phyloP scores from a whole-genome alignment of 2,329 filamentous ascomycete species.

The Neurospora sp. region DNA sequence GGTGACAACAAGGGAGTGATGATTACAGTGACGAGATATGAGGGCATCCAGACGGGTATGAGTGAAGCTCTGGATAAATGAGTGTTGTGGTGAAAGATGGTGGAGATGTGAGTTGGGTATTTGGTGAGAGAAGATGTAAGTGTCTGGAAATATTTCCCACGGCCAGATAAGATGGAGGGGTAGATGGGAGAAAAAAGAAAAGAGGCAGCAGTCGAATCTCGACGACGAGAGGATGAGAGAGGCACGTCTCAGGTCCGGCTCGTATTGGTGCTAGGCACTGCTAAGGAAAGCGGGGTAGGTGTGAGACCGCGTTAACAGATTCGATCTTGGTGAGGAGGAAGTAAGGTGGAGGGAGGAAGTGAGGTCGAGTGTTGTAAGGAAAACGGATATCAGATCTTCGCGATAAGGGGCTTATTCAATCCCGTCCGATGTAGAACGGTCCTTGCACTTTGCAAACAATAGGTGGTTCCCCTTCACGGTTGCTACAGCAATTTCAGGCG shows the following conservation, averaged over 20 bases:
- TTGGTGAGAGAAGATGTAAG: not conserved
- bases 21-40: not conserved
- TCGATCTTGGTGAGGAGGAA: conserved; percentile 7
- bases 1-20: not conserved
- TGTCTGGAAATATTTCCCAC: not conserved
- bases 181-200: not conserved
- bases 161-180: not conserved
- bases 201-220: not conserved
- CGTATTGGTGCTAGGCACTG: conserved; percentile 3
- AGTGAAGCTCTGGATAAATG: not conserved
- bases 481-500: not conserved
- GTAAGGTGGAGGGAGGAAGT: not conserved
- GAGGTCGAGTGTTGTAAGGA: not conserved
- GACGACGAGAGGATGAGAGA: not conserved
- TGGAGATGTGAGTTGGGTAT: not conserved
- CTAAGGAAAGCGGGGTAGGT: not conserved
- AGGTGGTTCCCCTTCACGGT: not conserved
- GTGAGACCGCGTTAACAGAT: conserved; percentile 6
- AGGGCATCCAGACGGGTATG: not conserved
- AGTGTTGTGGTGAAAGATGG: not conserved
- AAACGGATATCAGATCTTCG: not conserved
- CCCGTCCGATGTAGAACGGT: not conserved
- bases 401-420: not conserved
- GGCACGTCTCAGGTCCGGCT: conserved; percentile 3
- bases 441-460: not conserved